Base-by-base conservation (phyloP, 768 basidiomycete genomes). In the Mycena metata region DNA sequence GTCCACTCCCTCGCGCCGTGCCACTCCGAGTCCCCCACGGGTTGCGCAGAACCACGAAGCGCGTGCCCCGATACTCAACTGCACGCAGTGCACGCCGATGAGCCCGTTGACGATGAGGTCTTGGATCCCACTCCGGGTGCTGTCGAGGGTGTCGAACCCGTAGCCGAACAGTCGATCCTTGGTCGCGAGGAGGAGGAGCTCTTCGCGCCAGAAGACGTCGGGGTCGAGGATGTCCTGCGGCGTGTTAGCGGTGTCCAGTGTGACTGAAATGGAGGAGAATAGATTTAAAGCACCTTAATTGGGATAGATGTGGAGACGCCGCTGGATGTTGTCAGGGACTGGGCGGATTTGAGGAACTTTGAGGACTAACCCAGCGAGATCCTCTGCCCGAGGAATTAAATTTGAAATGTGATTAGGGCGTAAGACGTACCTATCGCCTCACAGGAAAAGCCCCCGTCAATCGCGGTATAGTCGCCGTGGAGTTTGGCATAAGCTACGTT, bases 81-180 rank as follows among this genome's bases (percentile, higher is more conserved):
- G 85, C 85, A 6, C 80, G 76, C 3, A 88, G 72, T 87, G 85
- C 50, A 76, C 75, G 19, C 82, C 83, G 13, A 82, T 73, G 21
- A 83, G 76, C 35, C 83, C 82, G 74, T 79, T 79, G 10, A 82
- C 79, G 42, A 72, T 79, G 26, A 76, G 30, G 21, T 71, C 72
- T 6, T 55, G 19, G 11, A 71, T 68, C 6, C 80, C 80, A 65
- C 76, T 81, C 15, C 81, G 79, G 36, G 79, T 75, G 50, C 69
- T 73, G 60, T 78, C 76, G 47, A 83, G 74, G 24, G 67, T 72
- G 64, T 83, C 78, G 70, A 87, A 86, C 52, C 82, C 83, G 69
- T 86, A 88, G 2, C 84, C 85, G 67, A 89, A 88, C 4, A 88
- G 79, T 7, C 86, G 82, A 69, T 88, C 87, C 54, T 83, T 76